Percentiles rank a stretch among this genome's conserved stretches.
Evolutionary conservation across 2,329 filamentous ascomycete species (phyloP).

Genomic region (Cordyceps fumosorosea): DNA sequence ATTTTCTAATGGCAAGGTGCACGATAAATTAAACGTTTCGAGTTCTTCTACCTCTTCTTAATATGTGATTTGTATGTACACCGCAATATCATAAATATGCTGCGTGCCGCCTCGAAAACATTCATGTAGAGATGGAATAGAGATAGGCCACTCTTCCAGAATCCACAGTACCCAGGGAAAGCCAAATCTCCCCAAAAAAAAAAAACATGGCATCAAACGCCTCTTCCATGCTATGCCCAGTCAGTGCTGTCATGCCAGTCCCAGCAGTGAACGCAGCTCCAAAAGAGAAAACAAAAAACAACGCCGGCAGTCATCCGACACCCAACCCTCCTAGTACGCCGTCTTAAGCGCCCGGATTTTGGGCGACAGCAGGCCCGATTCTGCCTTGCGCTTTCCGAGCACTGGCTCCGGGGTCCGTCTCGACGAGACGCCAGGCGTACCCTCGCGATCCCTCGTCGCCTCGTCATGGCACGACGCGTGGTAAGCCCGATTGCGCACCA

Average conservation of each 20-base stretch:
- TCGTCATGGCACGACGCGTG: conserved; percentile 88
- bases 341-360: conserved; percentile 24
- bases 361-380: conserved; percentile 42
- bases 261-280: not conserved
- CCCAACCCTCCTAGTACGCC: conserved; percentile 2
- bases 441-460: conserved; percentile 59
- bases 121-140: not conserved
- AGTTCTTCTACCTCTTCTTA: too few relatives aligned
- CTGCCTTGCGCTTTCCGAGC: conserved; percentile 69
- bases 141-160: too few relatives aligned
- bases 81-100: too few relatives aligned
- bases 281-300: not conserved
- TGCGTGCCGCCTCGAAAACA: not conserved
- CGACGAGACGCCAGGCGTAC: conserved; percentile 29
- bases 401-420: conserved; percentile 57
- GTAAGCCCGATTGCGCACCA: conserved; percentile 72
- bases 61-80: too few relatives aligned
- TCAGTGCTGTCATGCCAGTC: not conserved
- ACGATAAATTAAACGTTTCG: too few relatives aligned
- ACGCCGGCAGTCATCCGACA: not conserved
- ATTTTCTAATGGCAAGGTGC: too few relatives aligned
- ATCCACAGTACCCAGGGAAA: not conserved
- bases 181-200: not conserved
- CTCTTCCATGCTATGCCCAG: not conserved
- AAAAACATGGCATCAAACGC: not conserved